Base-by-base conservation (phyloP, 73 alveolate genomes). In the Blepharisma stoltei region DNA sequence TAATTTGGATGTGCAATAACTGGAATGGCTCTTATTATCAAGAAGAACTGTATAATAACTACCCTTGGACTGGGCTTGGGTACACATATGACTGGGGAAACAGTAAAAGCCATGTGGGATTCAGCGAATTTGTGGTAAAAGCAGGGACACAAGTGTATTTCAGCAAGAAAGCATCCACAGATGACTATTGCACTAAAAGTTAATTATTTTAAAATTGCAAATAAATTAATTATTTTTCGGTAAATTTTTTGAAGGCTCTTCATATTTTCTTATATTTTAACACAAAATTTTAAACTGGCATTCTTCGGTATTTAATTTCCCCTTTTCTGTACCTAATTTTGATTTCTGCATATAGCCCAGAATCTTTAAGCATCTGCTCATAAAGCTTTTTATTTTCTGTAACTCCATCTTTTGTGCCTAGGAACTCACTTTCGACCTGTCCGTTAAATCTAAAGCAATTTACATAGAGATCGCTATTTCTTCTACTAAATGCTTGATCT, bases 41-140 rank as follows among this genome's bases (percentile, higher is more conserved):
- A 14, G 23, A n/a, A 8, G 73, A 60, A 60, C n/a, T 38, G 18
- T 60, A 52, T 60, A 60, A 20, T 8, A 60, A 60, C 5, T 18
- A 60, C 46, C 48, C 73, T 20, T 60, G 73, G 73, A 60, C 73
- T 25, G 73, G 73, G 46, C 73, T 60, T 60, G 73, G 73, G 14
- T 60, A 60, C 5, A 60, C 73, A 14, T 60, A 60, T 25, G 73
- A 60, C 5, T 60, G 73, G 73, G 73, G 49, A 32, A 32, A 32
- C 46, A 60, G 49, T 8, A n/a, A 14, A 60, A n/a, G 38, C 23
- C 46, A 38, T 20, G 14, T 20, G 14, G 73, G 73, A 9, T 9
- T 60, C 46, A 60, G 45, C 5, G 73, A 60, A 25, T 60, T 60
- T 25, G 73, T 60, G 11, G 37, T 60, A 20, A 50, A 50, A 38